A percentile compares a stretch with the other conserved stretches of the same genome.
Evolutionary conservation across 2,329 filamentous ascomycete genomes (phyloP).

Genomic region (Aspergillus sp.): DNA sequence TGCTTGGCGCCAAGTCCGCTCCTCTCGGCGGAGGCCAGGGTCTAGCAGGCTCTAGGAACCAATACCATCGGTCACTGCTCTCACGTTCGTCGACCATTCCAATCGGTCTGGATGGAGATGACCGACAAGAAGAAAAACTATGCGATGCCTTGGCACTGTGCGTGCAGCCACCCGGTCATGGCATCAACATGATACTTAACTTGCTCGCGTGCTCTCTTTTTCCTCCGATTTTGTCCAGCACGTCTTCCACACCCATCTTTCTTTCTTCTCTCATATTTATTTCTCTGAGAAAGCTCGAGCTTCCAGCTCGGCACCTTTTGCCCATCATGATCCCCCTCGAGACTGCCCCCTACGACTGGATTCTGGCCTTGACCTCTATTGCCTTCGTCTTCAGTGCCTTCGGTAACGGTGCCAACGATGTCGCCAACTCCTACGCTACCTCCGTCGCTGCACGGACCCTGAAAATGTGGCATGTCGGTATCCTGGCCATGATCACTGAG

Average conservation of each 20-base stretch:
- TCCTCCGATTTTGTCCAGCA: not conserved
- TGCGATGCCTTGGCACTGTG: constrained; percentile 1
- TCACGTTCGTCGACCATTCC: constrained; percentile 11
- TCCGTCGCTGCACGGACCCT: constrained; percentile 53
- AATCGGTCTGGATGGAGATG: not conserved
- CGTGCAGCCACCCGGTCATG: not conserved
- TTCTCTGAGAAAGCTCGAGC: not conserved
- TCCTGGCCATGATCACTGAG: constrained; percentile 51
- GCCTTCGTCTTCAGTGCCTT: constrained; percentile 30
- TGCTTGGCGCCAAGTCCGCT: constrained; percentile 17
- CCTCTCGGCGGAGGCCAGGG: not conserved
- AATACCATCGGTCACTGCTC: constrained; percentile 2
- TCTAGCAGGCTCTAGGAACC: not conserved
- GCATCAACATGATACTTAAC: not conserved
- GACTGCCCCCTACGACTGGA: constrained; percentile 32
- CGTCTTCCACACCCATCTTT: not conserved
- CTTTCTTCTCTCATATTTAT: not conserved
- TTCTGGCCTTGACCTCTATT: constrained; percentile 28
- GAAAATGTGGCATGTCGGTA: constrained; percentile 53
- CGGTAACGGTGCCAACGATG: constrained; percentile 43
- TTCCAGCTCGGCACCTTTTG: not conserved
- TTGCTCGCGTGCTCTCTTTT: not conserved
- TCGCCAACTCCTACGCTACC: constrained; percentile 56
- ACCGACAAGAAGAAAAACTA: not conserved
- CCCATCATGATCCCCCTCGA: constrained; percentile 20